These are phyloP conservation scores for Poa pratensis DNA, from an alignment of 176 grass and related monocot species.

Conservation along the genomic window DNA sequence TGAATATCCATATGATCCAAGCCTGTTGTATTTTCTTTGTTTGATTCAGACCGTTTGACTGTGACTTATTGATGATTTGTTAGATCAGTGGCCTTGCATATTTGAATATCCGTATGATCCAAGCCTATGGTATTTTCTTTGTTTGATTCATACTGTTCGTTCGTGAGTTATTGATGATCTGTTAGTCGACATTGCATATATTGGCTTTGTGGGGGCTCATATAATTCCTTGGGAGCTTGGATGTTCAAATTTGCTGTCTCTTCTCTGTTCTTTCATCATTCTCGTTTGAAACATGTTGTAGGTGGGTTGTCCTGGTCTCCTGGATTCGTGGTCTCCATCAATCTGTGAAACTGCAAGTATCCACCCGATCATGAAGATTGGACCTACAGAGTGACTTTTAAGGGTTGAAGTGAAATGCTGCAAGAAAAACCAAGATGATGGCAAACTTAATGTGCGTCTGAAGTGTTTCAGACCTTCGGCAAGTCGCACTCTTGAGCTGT, in stretches of 20 bases:
- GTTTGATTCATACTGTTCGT: not conserved
- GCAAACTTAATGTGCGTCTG: conserved; percentile 2
- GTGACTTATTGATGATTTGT: not conserved
- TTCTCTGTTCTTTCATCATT: not conserved
- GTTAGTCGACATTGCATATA: not conserved
- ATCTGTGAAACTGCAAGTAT: not conserved
- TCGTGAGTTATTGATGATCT: not conserved
- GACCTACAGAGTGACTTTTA: conserved; percentile 20
- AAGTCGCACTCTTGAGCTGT: not conserved
- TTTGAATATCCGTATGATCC: not conserved
- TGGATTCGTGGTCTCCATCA: not conserved
- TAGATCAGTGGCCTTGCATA: conserved; percentile 7
- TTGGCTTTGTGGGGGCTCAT: not conserved
- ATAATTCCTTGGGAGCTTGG: conserved; percentile 3
- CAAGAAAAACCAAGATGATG: conserved; percentile 16
- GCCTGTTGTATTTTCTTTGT: conserved; percentile 5
- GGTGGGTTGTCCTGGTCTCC: not conserved
- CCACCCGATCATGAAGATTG: not conserved
- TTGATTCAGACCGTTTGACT: not conserved
- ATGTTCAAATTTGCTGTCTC: not conserved
- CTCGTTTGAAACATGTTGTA: conserved; percentile 3
- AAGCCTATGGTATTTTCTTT: conserved; percentile 6
- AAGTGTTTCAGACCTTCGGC: not conserved
- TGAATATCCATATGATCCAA: not conserved
- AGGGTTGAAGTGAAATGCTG: conserved; percentile 23